phyloP scores from a whole-genome alignment of 2,329 filamentous ascomycete species.

The Phialophora macrospora region DNA sequence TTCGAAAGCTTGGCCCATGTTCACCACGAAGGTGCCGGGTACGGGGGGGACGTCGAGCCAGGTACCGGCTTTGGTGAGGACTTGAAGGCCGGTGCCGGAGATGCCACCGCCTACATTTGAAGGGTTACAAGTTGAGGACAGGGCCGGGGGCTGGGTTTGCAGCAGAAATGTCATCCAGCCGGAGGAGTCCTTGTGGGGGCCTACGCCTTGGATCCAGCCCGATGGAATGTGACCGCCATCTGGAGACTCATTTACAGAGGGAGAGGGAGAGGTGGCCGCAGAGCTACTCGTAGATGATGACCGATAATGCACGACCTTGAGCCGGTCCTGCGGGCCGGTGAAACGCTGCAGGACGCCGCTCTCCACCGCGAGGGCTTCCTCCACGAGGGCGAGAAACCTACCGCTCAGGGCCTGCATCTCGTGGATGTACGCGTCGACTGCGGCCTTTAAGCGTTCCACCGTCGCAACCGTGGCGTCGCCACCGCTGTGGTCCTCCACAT shows the following conservation, averaged over 20 bases:
- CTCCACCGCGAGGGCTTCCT: slow-evolving; percentile 59
- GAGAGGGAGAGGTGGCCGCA: slow-evolving; percentile 4
- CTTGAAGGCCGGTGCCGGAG: slow-evolving; percentile 48
- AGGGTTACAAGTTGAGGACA: no score
- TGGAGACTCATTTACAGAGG: slow-evolving; percentile 49
- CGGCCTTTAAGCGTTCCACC: slow-evolving; percentile 42
- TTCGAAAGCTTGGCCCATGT: slow-evolving; percentile 54
- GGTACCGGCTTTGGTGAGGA: slow-evolving; percentile 51
- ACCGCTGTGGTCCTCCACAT: neutral
- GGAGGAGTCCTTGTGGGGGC: slow-evolving; percentile 59
- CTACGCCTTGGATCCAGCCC: slow-evolving; percentile 46
- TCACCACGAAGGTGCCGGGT: slow-evolving; percentile 53
- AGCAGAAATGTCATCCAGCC: slow-evolving; percentile 63
- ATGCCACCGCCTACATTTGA: no score
- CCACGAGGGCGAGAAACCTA: slow-evolving; percentile 62
- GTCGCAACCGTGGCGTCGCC: neutral
- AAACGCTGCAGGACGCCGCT: slow-evolving; percentile 58
- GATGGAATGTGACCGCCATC: neutral
- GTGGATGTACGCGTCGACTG: slow-evolving; percentile 57
- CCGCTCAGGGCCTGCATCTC: slow-evolving; percentile 59
- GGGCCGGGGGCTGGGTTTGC: slow-evolving; percentile 60
- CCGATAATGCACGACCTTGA: slow-evolving; percentile 48
- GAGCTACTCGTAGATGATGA: slow-evolving; percentile 40
- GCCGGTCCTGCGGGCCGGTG: slow-evolving; percentile 62
- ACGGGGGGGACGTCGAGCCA: slow-evolving; percentile 54